Evolutionary conservation across 257 asterid species (phyloP).

Genomic region (Penstemon eatonii): DNA sequence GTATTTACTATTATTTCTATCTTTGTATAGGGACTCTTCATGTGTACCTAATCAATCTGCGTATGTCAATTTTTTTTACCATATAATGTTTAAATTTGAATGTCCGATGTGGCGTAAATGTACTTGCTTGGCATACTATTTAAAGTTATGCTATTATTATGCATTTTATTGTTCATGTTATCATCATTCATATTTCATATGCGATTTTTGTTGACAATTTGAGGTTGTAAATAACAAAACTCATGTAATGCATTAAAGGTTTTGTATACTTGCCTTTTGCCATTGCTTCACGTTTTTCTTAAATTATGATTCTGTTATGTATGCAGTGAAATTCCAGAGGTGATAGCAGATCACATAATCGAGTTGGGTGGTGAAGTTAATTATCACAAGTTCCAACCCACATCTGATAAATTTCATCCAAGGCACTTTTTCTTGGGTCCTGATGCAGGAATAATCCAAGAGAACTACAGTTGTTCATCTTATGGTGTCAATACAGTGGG

Average conservation of each 20-base stretch:
- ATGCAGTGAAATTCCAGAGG: conserved; percentile 65
- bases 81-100: conserved; percentile 6
- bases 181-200: background rate
- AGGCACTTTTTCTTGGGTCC: conserved; percentile 75
- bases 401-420: conserved; percentile 58
- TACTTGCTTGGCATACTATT: background rate
- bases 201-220: background rate
- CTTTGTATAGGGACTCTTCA: conserved; percentile 10
- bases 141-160: conserved; percentile 4
- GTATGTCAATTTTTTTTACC: background rate
- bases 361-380: conserved; percentile 87
- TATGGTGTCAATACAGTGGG: conserved; percentile 82
- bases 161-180: conserved; percentile 10
- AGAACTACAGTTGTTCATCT: conserved; percentile 61
- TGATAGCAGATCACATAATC: conserved; percentile 62
- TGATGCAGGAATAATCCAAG: conserved; percentile 48
- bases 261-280: conserved; percentile 4
- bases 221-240: background rate
- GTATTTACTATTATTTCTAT: conserved; percentile 36
- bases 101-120: conserved; percentile 1
- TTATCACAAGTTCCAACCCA: conserved; percentile 73
- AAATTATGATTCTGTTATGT: conserved; percentile 18
- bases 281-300: conserved; percentile 11
- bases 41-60: conserved; percentile 17
- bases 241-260: background rate